Base-by-base conservation (phyloP, 495 filamentous ascomycete genomes). In the Daldinia caldariorum region DNA sequence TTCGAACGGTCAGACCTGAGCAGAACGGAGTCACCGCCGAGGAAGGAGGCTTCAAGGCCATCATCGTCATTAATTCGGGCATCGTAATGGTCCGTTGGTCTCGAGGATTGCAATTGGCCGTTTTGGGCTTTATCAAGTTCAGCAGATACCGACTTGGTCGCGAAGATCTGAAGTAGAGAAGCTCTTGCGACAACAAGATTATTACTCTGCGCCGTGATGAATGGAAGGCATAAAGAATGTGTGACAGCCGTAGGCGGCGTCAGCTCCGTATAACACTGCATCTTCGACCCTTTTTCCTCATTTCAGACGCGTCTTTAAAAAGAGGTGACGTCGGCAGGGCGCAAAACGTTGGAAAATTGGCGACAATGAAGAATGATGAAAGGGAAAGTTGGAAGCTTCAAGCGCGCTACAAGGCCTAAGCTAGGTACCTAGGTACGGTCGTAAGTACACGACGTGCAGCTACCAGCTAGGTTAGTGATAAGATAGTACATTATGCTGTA, bases 241-340 rank as follows among this genome's bases (percentile, higher is more conserved):
- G 93, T 93, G 75, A 99, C 92, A 72, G 93, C 93, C 73, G 93
- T 96, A 20, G 95, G 93, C 80, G 95, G 90, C 71, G 92, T 88
- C 74, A 99, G 82, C 84, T 97, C 94, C 68, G 92, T 93, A 83
- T 97, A 98, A 82, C 84, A 86, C 74, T 88, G 85, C 85, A 88
- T 88, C 22, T 58, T 61, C 53, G 51, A 66, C 49, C 18, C 58
- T 14, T 37, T 43, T 67, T 58, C 70, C 35, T 71, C 72, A 77
- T 77, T 61, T 77, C 72, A 75, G 49, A 39, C 22, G 35, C 14
- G 57, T 31, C 47, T 13, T 35, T 45, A 37, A 59, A 39, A 35
- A 6, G 37, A 57, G 39, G 39, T 38, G 20, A 35, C 6, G 51
- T 61, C 51, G 41, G 37, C 29, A 50, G 32, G 35, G 57, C 18